Conservation (phyloP, 148 eudicot species). For the Persicaria tinctoria region DNA sequence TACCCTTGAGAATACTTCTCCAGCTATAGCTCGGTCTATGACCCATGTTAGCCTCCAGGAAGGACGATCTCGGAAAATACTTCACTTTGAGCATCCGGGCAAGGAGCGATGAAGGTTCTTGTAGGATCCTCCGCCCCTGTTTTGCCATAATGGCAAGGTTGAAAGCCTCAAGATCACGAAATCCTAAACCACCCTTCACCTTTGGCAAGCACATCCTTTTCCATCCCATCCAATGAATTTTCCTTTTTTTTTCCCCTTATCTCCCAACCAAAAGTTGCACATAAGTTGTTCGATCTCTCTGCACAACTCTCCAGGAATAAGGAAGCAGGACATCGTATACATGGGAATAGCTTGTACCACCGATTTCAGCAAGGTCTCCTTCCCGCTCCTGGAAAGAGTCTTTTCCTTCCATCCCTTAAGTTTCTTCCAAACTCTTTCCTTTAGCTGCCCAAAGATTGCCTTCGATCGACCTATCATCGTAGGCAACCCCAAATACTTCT, state of each 20-base stretch:
- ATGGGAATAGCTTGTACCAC: not conserved
- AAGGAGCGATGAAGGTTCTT: not conserved
- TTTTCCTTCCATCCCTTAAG: not conserved
- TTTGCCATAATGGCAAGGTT: not conserved
- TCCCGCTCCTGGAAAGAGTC: not conserved
- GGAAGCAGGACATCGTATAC: not conserved
- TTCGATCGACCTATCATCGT: not conserved
- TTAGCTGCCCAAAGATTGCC: not conserved
- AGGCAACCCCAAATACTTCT: not conserved
- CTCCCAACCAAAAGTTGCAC: not conserved
- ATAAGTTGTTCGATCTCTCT: not conserved
- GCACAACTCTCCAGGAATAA: not conserved
- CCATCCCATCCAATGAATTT: not conserved
- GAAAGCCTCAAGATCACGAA: not conserved
- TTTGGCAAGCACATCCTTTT: not conserved
- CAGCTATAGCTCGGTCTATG: not conserved
- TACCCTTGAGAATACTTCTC: not conserved
- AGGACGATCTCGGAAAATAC: not conserved
- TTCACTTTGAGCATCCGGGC: not conserved
- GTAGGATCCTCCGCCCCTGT: not conserved
- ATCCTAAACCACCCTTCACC: not conserved
- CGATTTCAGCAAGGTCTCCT: not conserved
- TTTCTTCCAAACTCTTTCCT: not conserved
- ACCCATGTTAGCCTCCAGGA: not conserved
- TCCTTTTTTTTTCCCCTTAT: too few relatives aligned